Evolutionary conservation across 1,284 basidiomycete genomes (phyloP).

Genomic region (Melampsora larici-populina): DNA sequence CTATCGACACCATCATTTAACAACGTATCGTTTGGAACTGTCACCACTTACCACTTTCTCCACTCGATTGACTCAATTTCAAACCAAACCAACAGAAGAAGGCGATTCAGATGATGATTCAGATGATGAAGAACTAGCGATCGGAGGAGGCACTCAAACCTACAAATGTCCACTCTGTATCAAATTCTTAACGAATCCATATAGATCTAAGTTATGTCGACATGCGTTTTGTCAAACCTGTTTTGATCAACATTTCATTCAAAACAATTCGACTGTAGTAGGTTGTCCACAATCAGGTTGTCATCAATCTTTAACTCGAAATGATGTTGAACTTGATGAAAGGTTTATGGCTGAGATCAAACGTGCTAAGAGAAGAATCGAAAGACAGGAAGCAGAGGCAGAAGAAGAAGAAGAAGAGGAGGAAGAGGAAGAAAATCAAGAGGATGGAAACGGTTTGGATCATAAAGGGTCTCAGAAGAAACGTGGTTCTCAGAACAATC

Average conservation of each 20-base stretch:
- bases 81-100: constrained; percentile 5
- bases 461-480: not conserved
- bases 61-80: not conserved
- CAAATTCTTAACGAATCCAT: constrained; percentile 11
- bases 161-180: constrained; percentile 43
- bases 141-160: constrained; percentile 28
- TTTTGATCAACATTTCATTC: constrained; percentile 22
- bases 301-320: not conserved
- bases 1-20: not conserved
- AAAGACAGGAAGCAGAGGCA: constrained; percentile 7
- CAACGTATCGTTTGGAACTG: too few relatives aligned
- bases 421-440: not conserved
- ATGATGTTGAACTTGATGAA: constrained; percentile 6
- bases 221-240: constrained; percentile 37
- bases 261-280: not conserved
- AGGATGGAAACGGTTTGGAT: not conserved
- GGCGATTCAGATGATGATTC: too few relatives aligned
- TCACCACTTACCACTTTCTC: not conserved
- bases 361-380: constrained; percentile 4
- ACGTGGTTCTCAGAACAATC: not conserved
- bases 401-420: constrained; percentile 1
- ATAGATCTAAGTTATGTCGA: constrained; percentile 19
- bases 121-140: too few relatives aligned
- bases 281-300: constrained; percentile 34
- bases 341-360: constrained; percentile 13